Percentiles rank a stretch among this genome's conserved stretches.
Conservation (phyloP, 2,329 filamentous ascomycete species). For the Aureobasidium zeae region DNA sequence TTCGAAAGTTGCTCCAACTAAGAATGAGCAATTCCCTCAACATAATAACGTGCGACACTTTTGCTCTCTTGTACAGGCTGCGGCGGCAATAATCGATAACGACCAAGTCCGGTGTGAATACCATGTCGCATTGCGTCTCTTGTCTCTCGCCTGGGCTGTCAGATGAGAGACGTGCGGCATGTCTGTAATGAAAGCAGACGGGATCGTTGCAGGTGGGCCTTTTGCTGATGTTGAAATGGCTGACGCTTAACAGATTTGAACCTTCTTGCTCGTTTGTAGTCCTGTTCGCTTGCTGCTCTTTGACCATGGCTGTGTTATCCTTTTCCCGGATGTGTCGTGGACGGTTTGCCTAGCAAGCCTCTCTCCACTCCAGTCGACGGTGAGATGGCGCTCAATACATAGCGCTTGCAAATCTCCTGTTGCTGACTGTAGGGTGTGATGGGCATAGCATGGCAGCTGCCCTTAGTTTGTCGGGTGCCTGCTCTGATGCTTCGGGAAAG, state of each 20-base stretch:
- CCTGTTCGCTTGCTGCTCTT: background rate
- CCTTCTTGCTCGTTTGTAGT: background rate
- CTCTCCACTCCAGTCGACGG: background rate
- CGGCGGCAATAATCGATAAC: conserved; percentile 11
- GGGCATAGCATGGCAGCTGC: no score
- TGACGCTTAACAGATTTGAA: background rate
- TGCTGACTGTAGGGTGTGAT: background rate
- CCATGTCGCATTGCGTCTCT: background rate
- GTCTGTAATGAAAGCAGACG: background rate
- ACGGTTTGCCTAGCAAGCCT: background rate
- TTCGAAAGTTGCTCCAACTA: conserved; percentile 15
- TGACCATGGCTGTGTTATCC: background rate
- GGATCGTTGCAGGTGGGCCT: background rate
- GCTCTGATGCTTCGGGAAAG: no score
- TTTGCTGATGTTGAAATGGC: background rate
- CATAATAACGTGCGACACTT: conserved; percentile 16
- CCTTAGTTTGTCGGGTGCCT: no score
- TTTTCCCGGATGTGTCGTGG: background rate
- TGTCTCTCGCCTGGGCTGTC: background rate
- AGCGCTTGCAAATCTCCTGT: background rate
- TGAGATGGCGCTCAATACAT: background rate
- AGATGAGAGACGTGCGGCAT: background rate
- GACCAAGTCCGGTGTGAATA: conserved; percentile 7
- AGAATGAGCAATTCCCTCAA: conserved; percentile 16
- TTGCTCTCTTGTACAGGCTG: conserved; percentile 2